phyloP scores from a whole-genome alignment of 192 early-diverging fungal genomes.

The Rhizoclosmatium globosum region DNA sequence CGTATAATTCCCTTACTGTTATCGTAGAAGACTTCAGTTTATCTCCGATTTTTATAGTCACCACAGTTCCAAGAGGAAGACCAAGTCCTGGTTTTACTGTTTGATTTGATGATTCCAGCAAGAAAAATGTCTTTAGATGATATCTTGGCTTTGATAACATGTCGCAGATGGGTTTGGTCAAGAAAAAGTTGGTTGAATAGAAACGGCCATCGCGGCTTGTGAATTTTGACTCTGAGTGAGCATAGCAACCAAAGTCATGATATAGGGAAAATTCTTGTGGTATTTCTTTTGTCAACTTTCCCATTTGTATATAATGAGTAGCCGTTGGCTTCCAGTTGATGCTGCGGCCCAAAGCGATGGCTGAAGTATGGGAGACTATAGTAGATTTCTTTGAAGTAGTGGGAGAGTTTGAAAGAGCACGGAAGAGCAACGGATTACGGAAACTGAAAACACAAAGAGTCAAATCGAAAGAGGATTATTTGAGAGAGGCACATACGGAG shows the following conservation, averaged over 20 bases:
- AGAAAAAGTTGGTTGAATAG: neutral
- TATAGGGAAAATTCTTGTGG: neutral
- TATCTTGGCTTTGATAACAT: neutral
- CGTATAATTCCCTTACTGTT: neutral
- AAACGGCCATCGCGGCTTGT: neutral
- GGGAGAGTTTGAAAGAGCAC: neutral
- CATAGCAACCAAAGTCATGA: neutral
- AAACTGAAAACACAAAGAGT: neutral
- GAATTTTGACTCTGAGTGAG: neutral
- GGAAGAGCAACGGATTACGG: neutral
- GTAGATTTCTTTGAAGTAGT: neutral
- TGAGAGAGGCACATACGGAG: neutral
- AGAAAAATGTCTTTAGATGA: neutral
- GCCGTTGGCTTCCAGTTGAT: conserved; percentile 1
- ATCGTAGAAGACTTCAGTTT: neutral
- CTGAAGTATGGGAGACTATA: neutral
- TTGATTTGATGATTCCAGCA: neutral
- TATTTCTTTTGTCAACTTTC: neutral
- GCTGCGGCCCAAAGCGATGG: neutral
- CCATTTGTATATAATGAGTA: neutral
- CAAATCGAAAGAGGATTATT: neutral
- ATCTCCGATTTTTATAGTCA: neutral
- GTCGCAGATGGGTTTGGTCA: conserved; percentile 5
- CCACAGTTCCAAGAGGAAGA: neutral
- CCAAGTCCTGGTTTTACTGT: neutral